These are phyloP conservation scores for Mariannaea sp. DNA, from an alignment of 2,329 filamentous ascomycete genomes.

Conservation along the genomic window DNA sequence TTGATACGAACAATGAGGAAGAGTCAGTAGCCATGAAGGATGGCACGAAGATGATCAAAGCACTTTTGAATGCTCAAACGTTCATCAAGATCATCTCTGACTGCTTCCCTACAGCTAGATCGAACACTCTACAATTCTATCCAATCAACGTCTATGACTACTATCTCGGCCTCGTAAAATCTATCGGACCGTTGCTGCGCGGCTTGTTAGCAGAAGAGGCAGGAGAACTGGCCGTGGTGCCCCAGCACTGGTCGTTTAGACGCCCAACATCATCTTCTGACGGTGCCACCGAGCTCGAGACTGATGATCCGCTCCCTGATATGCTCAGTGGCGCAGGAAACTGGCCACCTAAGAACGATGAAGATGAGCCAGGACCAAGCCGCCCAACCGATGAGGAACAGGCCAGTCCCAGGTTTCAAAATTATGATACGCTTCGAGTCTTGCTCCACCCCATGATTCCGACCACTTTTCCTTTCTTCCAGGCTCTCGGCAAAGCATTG, in stretches of 20 bases:
- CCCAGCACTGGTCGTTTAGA: constrained; percentile 64
- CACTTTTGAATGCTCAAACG: constrained; percentile 75
- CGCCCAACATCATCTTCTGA: constrained; percentile 39
- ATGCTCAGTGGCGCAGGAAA: constrained; percentile 37
- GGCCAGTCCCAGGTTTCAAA: constrained; percentile 60
- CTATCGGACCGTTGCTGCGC: constrained; percentile 77
- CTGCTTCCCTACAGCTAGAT: constrained; percentile 72
- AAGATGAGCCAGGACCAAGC: constrained; percentile 30
- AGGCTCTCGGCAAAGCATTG: constrained; percentile 81
- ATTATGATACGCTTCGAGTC: constrained; percentile 76
- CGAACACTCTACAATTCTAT: constrained; percentile 68
- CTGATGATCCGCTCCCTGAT: constrained; percentile 42
- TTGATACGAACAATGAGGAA: constrained; percentile 41
- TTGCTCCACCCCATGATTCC: constrained; percentile 79
- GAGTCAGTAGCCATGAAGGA: constrained; percentile 53
- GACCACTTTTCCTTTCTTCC: constrained; percentile 83
- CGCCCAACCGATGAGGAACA: constrained; percentile 51
- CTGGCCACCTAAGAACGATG: constrained; percentile 34
- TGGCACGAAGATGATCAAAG: constrained; percentile 80
- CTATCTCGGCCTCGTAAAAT: constrained; percentile 74
- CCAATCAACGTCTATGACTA: constrained; percentile 84
- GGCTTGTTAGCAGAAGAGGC: constrained; percentile 87
- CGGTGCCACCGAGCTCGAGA: constrained; percentile 32
- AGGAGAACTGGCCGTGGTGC: constrained; percentile 72
- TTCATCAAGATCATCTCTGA: constrained; percentile 76